Conservation (phyloP, 495 filamentous ascomycete genomes). For the Aspergillus ellipticus region DNA sequence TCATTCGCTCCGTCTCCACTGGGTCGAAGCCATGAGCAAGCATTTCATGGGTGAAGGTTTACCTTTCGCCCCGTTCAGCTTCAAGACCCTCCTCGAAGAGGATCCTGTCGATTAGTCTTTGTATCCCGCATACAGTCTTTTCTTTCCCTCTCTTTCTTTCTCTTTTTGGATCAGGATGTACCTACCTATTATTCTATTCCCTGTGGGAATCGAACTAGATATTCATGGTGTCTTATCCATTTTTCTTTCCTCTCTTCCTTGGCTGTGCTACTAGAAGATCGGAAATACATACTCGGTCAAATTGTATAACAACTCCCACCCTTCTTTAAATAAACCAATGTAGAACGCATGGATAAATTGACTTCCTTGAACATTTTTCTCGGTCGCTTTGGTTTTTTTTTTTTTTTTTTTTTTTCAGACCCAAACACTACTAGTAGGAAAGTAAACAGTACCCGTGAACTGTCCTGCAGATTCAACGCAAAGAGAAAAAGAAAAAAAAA, state of each 20-base stretch:
- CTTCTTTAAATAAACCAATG: too few relatives aligned
- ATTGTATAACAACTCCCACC: neutral
- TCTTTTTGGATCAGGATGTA: neutral
- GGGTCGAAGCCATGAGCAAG: conserved; percentile 99
- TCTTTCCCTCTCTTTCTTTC: conserved; percentile 11
- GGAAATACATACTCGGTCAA: neutral
- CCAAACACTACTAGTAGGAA: too few relatives aligned
- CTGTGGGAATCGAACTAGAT: conserved; percentile 7
- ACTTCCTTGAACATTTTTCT: too few relatives aligned
- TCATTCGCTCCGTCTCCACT: conserved; percentile 92
- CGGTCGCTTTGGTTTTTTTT: conserved; percentile 1
- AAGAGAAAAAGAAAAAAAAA: too few relatives aligned
- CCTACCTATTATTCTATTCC: conserved; percentile 1
- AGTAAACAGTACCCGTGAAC: too few relatives aligned
- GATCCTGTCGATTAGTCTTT: conserved; percentile 55
- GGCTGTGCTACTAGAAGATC: conserved; percentile 5
- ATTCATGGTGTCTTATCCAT: neutral
- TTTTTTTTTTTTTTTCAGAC: neutral
- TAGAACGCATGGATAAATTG: too few relatives aligned
- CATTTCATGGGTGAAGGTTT: conserved; percentile 96
- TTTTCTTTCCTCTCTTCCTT: neutral
- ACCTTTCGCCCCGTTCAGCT: conserved; percentile 89
- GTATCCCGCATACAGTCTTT: conserved; percentile 13
- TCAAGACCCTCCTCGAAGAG: conserved; percentile 82
- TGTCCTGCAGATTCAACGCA: too few relatives aligned